These are phyloP conservation scores for Wallacemonas rigidus DNA, from an alignment of 208 protist genomes.

Conservation along the genomic window DNA sequence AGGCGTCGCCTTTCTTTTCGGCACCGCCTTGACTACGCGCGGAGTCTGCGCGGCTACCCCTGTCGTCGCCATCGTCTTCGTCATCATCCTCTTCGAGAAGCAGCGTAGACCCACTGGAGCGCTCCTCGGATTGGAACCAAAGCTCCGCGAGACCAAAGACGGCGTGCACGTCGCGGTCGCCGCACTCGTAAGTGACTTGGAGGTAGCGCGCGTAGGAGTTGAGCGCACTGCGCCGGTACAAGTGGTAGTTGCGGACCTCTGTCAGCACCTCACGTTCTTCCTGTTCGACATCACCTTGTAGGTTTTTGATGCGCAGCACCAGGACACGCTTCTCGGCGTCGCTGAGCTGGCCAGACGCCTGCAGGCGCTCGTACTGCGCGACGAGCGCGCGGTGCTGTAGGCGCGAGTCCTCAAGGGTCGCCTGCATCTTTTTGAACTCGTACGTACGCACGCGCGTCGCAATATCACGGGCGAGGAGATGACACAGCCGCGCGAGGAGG, in stretches of 20 bases:
- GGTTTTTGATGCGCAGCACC: slow-evolving; percentile 46
- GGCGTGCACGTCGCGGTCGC: slow-evolving; percentile 60
- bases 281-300: slow-evolving; percentile 46
- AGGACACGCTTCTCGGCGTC: slow-evolving; percentile 52
- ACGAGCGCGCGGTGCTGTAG: slow-evolving; percentile 31
- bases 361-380: slow-evolving; percentile 33
- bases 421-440: slow-evolving; percentile 49
- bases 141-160: slow-evolving; percentile 80
- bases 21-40: background rate
- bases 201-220: slow-evolving; percentile 77
- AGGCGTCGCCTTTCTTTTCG: background rate
- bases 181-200: slow-evolving; percentile 29
- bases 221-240: slow-evolving; percentile 78
- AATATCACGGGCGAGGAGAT: slow-evolving; percentile 59
- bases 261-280: slow-evolving; percentile 57
- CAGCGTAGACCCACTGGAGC: slow-evolving; percentile 22
- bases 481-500: slow-evolving; percentile 61
- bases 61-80: slow-evolving; percentile 8
- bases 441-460: slow-evolving; percentile 40
- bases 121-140: slow-evolving; percentile 62
- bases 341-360: slow-evolving; percentile 21
- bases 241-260: slow-evolving; percentile 43
- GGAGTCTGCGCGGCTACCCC: background rate
- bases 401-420: slow-evolving; percentile 44
- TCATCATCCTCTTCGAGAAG: slow-evolving; percentile 22